These are phyloP conservation scores for Colletotrichum higginsianum DNA, from an alignment of 2,329 filamentous ascomycete species.

Conservation along the genomic window DNA sequence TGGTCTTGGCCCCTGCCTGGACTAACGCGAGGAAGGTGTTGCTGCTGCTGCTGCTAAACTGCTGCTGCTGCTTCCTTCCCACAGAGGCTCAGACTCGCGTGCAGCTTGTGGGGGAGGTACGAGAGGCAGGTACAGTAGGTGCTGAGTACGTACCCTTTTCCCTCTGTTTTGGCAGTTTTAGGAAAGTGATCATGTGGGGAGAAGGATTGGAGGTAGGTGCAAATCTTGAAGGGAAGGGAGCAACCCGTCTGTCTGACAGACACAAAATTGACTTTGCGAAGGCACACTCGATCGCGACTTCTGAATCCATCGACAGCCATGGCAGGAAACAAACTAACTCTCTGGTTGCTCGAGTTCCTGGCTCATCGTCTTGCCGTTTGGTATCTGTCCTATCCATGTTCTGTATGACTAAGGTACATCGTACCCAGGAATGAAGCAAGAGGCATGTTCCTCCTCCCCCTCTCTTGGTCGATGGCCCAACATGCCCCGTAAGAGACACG, in stretches of 20 bases:
- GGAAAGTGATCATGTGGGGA: conserved; percentile 7
- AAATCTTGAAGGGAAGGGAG: not conserved
- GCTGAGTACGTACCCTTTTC: not conserved
- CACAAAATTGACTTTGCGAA: too few relatives aligned
- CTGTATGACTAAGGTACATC: too few relatives aligned
- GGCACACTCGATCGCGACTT: too few relatives aligned
- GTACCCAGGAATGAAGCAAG: too few relatives aligned
- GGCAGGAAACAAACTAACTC: not conserved
- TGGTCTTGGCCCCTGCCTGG: not conserved
- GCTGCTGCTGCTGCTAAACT: not conserved
- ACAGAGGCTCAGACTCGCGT: conserved; percentile 10
- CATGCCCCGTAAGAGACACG: conserved; percentile 7
- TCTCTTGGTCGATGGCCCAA: too few relatives aligned
- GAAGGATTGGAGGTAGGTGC: not conserved
- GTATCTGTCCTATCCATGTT: too few relatives aligned
- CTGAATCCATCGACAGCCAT: too few relatives aligned
- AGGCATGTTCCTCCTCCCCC: too few relatives aligned
- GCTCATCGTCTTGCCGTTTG: not conserved
- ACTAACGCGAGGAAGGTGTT: not conserved
- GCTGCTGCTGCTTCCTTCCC: not conserved
- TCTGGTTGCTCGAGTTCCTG: too few relatives aligned
- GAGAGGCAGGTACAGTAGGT: too few relatives aligned
- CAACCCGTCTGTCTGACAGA: too few relatives aligned
- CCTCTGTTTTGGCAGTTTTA: not conserved
- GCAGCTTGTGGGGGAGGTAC: not conserved